Percentiles rank a stretch among this genome's conserved stretches.
Conservation (phyloP, 345 rosid genomes). For the Eucalyptus pauciflora region DNA sequence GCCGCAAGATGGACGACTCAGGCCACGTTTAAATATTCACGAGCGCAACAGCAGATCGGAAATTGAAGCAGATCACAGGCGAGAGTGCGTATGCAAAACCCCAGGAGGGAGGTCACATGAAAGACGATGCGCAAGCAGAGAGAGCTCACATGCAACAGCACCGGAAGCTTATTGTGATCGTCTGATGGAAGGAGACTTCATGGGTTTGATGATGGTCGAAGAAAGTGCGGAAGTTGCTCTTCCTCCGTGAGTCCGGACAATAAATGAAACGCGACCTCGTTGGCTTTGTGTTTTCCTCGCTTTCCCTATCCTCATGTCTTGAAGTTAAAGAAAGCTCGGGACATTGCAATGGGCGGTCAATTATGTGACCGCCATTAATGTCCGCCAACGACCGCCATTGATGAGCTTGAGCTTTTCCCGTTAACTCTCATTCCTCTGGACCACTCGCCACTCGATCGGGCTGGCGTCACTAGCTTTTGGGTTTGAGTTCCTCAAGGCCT, state of each 20-base stretch:
- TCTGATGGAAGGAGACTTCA: background rate
- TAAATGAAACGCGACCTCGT: background rate
- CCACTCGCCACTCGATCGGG: background rate
- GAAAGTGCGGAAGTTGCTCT: background rate
- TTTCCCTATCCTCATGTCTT: background rate
- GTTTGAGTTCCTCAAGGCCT: background rate
- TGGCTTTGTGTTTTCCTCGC: background rate
- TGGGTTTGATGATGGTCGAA: background rate
- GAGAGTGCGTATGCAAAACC: background rate
- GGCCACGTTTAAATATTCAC: background rate
- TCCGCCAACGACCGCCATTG: background rate
- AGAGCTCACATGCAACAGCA: slow-evolving; percentile 11
- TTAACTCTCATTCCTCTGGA: background rate
- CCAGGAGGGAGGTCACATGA: slow-evolving; percentile 45
- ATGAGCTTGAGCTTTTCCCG: background rate
- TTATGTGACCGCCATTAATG: slow-evolving; percentile 36
- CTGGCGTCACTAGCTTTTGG: background rate
- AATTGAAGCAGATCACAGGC: slow-evolving; percentile 86
- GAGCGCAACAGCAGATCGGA: background rate
- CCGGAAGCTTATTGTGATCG: background rate
- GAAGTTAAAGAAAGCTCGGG: background rate
- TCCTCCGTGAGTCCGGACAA: background rate
- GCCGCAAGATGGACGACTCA: background rate
- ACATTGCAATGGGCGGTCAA: background rate
- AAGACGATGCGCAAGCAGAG: slow-evolving; percentile 1